Percentiles rank a stretch among this genome's conserved stretches.
These are phyloP conservation scores for Diaporthe ilicicola DNA, from an alignment of 2,329 filamentous ascomycete species.

Conservation along the genomic window DNA sequence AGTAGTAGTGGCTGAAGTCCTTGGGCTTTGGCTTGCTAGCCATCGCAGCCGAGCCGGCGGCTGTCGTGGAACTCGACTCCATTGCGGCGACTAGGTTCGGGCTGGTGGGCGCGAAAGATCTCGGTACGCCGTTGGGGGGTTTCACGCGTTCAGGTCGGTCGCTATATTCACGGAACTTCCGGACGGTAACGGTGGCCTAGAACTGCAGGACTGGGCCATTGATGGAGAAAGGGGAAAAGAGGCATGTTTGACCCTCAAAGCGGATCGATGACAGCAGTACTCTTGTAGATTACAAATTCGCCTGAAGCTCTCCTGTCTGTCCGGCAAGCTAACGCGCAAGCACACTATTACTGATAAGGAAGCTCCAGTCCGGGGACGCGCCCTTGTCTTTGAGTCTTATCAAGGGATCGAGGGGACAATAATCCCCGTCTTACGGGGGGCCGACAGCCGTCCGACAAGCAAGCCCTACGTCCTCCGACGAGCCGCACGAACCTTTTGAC, in stretches of 20 bases:
- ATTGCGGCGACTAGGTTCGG: conserved; percentile 3
- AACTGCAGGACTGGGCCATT: not conserved
- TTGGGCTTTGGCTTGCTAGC: conserved; percentile 59
- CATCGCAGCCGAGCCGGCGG: conserved; percentile 33
- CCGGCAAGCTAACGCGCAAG: conserved; percentile 7
- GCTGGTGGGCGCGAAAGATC: not conserved
- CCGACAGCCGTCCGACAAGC: not conserved
- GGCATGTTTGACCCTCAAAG: not conserved
- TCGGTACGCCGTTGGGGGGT: not conserved
- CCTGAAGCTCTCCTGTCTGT: not conserved
- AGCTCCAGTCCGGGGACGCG: not conserved
- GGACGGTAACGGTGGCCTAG: not conserved
- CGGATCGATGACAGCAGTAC: conserved; percentile 23
- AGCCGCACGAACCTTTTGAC: not conserved
- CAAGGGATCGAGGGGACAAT: not conserved
- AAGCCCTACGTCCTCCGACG: not conserved
- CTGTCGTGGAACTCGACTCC: conserved; percentile 23
- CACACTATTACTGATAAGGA: conserved; percentile 30
- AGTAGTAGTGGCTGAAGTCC: conserved; percentile 83
- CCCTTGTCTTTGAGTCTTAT: not conserved
- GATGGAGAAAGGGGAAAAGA: not conserved
- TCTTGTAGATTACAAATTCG: conserved; percentile 29
- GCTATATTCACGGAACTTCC: not conserved
- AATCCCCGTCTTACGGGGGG: not conserved
- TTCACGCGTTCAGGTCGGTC: not conserved